A percentile compares a stretch with the other conserved stretches of the same genome.
phyloP scores from a whole-genome alignment of 257 asterid genomes.

The Dorcoceras hygrometricum region DNA sequence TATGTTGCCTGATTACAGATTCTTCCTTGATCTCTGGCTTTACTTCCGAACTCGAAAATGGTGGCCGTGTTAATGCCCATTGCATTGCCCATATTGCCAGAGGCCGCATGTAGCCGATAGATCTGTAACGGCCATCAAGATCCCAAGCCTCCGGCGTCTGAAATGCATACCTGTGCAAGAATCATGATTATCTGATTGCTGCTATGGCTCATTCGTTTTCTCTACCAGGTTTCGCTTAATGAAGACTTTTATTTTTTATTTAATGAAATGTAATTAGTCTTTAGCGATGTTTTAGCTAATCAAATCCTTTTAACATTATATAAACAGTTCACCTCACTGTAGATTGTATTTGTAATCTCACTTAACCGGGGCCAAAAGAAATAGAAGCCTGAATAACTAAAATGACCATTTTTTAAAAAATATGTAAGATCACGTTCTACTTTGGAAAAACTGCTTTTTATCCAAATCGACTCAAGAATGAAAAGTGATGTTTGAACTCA shows the following conservation, averaged over 20 bases:
- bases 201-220: neutral
- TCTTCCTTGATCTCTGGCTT: constrained; percentile 52
- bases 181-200: neutral
- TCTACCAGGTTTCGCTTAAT: too few species aligned
- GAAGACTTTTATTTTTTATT: too few species aligned
- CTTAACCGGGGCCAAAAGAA: neutral
- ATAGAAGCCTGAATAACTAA: neutral
- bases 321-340: neutral
- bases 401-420: neutral
- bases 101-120: constrained; percentile 88
- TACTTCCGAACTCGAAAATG: constrained; percentile 34
- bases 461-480: neutral
- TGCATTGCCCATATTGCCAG: constrained; percentile 98
- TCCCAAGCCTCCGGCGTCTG: constrained; percentile 93
- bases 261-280: too few species aligned
- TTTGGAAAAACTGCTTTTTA: neutral
- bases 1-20: constrained; percentile 58
- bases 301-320: neutral
- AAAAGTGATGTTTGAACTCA: constrained; percentile 31
- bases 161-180: constrained; percentile 60
- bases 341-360: neutral
- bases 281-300: too few species aligned
- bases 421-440: neutral
- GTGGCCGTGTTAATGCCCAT: constrained; percentile 74
- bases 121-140: constrained; percentile 67